Evolutionary conservation across 768 basidiomycete genomes (phyloP).

Genomic region (Hypholoma sublateritium): DNA sequence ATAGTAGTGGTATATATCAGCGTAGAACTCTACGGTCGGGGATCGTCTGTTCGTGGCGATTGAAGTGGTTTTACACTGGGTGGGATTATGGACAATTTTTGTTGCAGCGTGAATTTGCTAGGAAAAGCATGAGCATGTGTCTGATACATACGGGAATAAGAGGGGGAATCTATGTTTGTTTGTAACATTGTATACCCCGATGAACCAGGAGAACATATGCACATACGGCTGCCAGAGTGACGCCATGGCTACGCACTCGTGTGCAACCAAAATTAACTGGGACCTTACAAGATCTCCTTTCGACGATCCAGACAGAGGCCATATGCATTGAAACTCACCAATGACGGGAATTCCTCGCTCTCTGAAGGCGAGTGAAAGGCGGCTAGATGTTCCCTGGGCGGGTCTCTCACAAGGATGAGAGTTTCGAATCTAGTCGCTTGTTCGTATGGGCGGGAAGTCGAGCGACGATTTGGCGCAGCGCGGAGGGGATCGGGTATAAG

Average conservation of each 20-base stretch:
- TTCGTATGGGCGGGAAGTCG: background rate
- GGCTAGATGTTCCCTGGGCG: slow-evolving; percentile 28
- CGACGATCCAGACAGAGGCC: background rate
- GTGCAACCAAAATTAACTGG: no score
- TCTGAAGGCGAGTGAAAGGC: slow-evolving; percentile 11
- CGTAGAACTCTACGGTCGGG: slow-evolving; percentile 10
- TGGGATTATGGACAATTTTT: slow-evolving; percentile 8
- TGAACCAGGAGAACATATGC: background rate
- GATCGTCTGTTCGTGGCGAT: background rate
- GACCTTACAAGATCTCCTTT: background rate
- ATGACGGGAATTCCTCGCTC: slow-evolving; percentile 19
- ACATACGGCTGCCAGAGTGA: slow-evolving; percentile 3
- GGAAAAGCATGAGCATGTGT: slow-evolving; percentile 18
- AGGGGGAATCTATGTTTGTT: background rate
- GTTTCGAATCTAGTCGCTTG: background rate
- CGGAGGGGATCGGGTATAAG: background rate
- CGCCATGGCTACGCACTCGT: slow-evolving; percentile 5
- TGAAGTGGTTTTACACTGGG: slow-evolving; percentile 1
- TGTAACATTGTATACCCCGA: background rate
- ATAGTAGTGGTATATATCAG: slow-evolving; percentile 18
- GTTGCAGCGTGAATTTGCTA: slow-evolving; percentile 18
- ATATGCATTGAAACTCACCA: slow-evolving; percentile 25
- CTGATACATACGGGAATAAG: background rate
- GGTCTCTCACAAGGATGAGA: slow-evolving; percentile 26
- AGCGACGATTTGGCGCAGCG: background rate